Base-by-base conservation (phyloP, 805 yeast species). In the Torulaspora delbrueckii region DNA sequence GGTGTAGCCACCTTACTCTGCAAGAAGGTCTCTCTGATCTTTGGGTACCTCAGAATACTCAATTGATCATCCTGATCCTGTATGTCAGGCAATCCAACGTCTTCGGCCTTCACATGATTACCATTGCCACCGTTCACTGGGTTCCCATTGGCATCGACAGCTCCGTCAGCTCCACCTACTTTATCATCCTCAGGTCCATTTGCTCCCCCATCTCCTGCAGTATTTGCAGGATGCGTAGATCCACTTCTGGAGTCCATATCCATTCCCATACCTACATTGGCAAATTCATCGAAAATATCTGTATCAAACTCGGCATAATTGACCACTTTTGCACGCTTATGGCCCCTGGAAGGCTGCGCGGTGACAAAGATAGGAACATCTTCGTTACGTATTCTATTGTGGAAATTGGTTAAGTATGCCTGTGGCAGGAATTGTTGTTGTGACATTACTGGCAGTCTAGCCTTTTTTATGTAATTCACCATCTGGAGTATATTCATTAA, bases 301-400 rank as follows among this genome's bases (percentile, higher is more conserved):
- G 77, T 79, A 51, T 86, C 96, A 48, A 79, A 74, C 61, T 88
- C 96, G 0, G 96, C 93, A 59, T 89, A 89, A 61, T 85, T 86
- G 42, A 86, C 79, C 40, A 81, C 83, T 36, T 78, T 70, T 8
- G 86, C 81, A 55, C 96, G 73, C 62, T 87, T 88, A 27, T 88
- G 82, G 25, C 83, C 76, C 53, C 97, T 76, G 3, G 89, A 79
- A 2, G 87, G 86, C 19, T 84, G 82, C 1, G 88, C 84, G 2
- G 87, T 77, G 30, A 84, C 74, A 54, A 82, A 78, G 26, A 90
- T 67, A 1, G 95, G 80, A 27, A 88, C 86, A 46, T 82, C 80
- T 27, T 81, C 84, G 51, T 83, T 81, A 51, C 86, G 78, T 33
- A 88, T 73, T 52, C 97, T 71, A 43, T 85, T 78, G 32, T 80